Conservation (phyloP, 2,329 filamentous ascomycete species). For the Lachnellula cervina region DNA sequence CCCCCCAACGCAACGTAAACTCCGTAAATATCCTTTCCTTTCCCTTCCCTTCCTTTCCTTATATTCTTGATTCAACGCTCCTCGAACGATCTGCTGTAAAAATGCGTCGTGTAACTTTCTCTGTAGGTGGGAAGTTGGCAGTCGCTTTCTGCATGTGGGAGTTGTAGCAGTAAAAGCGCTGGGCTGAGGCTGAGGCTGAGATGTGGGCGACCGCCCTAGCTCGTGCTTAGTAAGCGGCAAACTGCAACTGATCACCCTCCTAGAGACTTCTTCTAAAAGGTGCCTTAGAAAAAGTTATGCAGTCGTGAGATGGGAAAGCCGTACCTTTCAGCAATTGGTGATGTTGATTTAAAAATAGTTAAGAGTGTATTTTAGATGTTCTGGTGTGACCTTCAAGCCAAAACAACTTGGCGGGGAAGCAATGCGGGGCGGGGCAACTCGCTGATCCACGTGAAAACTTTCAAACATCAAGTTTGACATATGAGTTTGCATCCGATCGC, state of each 20-base stretch:
- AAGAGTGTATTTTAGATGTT: neutral
- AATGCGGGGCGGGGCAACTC: neutral
- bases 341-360: too few species aligned
- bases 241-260: too few species aligned
- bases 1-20: constrained; percentile 8
- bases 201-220: constrained; percentile 16
- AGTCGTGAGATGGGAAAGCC: too few species aligned
- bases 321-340: too few species aligned
- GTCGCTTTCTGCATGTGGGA: constrained; percentile 16
- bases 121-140: constrained; percentile 10
- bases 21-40: constrained; percentile 3
- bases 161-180: constrained; percentile 24
- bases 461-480: neutral
- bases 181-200: constrained; percentile 22
- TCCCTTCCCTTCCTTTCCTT: neutral
- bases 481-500: too few species aligned
- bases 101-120: constrained; percentile 12
- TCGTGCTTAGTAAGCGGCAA: constrained; percentile 16
- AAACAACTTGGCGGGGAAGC: neutral
- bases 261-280: too few species aligned
- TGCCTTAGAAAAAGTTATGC: too few species aligned
- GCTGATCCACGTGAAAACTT: neutral
- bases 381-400: neutral
- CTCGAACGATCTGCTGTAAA: constrained; percentile 9
- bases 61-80: neutral